Evolutionary conservation across 2,329 filamentous ascomycete genomes (phyloP), one percentile per base, ranked within the genome.

Genomic region (Saccharata proteae): DNA sequence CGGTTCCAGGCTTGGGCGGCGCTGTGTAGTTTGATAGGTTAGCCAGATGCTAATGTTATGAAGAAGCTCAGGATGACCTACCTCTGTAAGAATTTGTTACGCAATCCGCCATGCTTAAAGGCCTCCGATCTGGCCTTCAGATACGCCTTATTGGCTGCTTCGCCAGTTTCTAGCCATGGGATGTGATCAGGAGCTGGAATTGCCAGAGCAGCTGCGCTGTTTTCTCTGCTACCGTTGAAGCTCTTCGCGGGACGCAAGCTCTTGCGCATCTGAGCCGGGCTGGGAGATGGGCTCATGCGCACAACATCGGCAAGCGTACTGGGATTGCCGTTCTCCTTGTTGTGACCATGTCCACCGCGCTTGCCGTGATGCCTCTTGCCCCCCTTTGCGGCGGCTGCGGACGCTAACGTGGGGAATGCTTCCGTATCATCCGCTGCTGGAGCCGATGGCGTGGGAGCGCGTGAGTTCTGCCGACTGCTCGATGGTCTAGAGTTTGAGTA

Each of bases 1-100:
- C 90, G 80, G 53, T 96, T 94, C 88, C 90, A 98, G 14, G 90
- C 90, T 67, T 96, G 88, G 6, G 88, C 88, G 43, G 90, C 90
- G 55, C 86, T 92, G 40, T 24, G 37, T n/a, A 9, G n/a, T n/a
- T n/a, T n/a, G n/a, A n/a, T n/a, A 7, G 11, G 8, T 26, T 36
- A 46, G 37, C 21, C 19, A 28, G 16, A 22, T 29, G 42, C 43
- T 42, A 29, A 29, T 17, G 25, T 35, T 21, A 24, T 16, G 12
- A 19, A 15, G 23, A 4, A 29, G 52, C 61, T 46, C n/a, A n/a
- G 12, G 9, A 23, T n/a, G 2, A 28, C 60, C 13, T 43, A 88
- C 83, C 83, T 93, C 57, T 94, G 88, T 33, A 98, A 60, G 47
- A 96, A 98, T 54, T 96, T 96, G 56, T 96, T 98, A 40, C 90